Evolutionary conservation across 1,139 yeast genomes (phyloP), one percentile per base, ranked within the genome.

Genomic region (Scheffersomyces illinoinensis): DNA sequence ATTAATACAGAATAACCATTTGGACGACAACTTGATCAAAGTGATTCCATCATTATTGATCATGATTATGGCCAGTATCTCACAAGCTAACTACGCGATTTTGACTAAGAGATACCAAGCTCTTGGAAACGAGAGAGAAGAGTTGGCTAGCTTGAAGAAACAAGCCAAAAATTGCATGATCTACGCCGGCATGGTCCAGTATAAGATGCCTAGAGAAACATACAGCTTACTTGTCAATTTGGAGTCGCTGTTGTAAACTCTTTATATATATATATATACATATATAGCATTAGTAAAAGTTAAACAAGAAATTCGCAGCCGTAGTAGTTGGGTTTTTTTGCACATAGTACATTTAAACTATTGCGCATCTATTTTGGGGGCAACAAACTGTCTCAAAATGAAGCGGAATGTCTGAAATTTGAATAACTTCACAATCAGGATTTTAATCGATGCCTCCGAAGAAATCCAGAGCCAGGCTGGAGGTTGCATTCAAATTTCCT

Each of bases 131-230:
- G 85, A 83, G 57, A 84, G 82, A 63, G 86, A 85, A 60, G 83
- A 85, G 54, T 78, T 81, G 53, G 83, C 84, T 39, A 71, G 69
- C 54, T 78, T 92, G 71, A 87, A 85, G 66, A 81, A 78, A 54
- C 83, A 90, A 62, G 93, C 97, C 4, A 89, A 87, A 71, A 92
- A 92, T 71, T 90, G 97, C 73, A 92, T 93, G 92, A 86, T 93
- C 3, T 96, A 90, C 72, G 97, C 98, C 14, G 98, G 98, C 58
- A 90, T 95, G 89, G 90, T 95, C 50, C 97, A 93, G 74, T 93
- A 91, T 75, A 88, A 91, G 71, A 92, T 95, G 97, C 97, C 98
- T 5, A 83, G 96, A 62, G 98, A 93, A 68, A 88, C 93, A 0
- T 93, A 91, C 71, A 85, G 92, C 66, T 82, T 86, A 56, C 77